phyloP scores from a whole-genome alignment of 2,329 filamentous ascomycete species.

The Fusarium sp. region DNA sequence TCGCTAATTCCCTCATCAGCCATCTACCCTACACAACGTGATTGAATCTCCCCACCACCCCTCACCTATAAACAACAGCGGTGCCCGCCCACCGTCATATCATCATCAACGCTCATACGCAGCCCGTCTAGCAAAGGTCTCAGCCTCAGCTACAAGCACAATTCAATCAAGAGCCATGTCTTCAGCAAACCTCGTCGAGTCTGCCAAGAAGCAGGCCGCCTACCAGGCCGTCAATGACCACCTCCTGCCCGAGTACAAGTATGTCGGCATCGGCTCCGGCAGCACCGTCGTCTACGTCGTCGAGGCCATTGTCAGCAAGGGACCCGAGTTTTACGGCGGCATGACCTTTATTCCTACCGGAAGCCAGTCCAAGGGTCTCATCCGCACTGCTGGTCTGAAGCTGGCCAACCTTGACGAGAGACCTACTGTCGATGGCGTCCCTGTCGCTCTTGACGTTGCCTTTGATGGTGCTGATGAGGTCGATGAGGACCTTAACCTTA shows the following conservation, averaged over 20 bases:
- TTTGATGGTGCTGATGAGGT: constrained; percentile 99
- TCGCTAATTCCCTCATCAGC: constrained; percentile 3
- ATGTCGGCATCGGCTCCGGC: constrained; percentile 83
- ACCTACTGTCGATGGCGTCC: constrained; percentile 57
- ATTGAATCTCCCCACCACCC: constrained; percentile 26
- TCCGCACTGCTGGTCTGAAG: constrained; percentile 79
- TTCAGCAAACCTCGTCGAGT: constrained; percentile 65
- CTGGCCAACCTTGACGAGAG: constrained; percentile 83
- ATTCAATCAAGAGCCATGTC: constrained; percentile 48
- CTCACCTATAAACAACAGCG: constrained; percentile 8
- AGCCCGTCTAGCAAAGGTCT: constrained; percentile 19
- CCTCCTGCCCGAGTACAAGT: constrained; percentile 70
- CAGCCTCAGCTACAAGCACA: constrained; percentile 14
- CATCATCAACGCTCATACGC: constrained; percentile 19
- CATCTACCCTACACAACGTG: constrained; percentile 28
- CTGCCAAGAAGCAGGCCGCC: constrained; percentile 80
- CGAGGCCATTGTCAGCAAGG: constrained; percentile 77
- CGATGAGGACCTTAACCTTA: constrained; percentile 92
- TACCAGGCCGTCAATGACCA: constrained; percentile 79
- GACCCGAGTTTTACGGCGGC: constrained; percentile 60
- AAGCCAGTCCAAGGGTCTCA: constrained; percentile 88
- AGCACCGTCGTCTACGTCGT: constrained; percentile 88
- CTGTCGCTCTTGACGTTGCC: constrained; percentile 79
- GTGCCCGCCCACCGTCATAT: background rate
- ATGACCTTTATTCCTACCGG: constrained; percentile 95